Conservation (phyloP, 1,139 yeast species). For the Zhuliangozyma blackwelliae region DNA sequence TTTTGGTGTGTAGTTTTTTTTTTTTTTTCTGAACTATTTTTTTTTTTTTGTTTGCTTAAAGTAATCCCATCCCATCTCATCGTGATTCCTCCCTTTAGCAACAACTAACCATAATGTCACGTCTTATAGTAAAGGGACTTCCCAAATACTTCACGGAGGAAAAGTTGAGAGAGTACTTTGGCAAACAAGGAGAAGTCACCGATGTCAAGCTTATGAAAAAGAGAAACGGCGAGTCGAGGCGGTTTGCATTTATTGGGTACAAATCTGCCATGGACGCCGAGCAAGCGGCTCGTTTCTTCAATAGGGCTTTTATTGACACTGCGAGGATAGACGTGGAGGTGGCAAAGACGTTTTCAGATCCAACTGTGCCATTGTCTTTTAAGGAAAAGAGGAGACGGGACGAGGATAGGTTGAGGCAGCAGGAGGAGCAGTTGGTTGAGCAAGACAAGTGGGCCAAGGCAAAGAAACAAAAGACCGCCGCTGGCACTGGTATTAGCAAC, state of each 20-base stretch:
- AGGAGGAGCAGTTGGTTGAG: conserved; percentile 49
- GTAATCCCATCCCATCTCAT: not conserved
- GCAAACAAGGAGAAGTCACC: conserved; percentile 62
- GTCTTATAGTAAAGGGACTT: conserved; percentile 91
- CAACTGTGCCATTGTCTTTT: conserved; percentile 70
- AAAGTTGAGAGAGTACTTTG: conserved; percentile 65
- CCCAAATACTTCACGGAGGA: conserved; percentile 81
- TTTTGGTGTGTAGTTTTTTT: not conserved
- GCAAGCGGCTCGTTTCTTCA: conserved; percentile 70
- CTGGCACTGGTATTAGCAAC: conserved; percentile 14
- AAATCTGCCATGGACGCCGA: conserved; percentile 69
- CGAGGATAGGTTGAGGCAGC: conserved; percentile 46
- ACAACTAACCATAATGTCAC: conserved; percentile 52
- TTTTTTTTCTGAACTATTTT: not conserved
- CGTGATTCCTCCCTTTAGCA: not conserved
- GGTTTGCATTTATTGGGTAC: conserved; percentile 92
- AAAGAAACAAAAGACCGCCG: conserved; percentile 19
- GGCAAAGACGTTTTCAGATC: conserved; percentile 85
- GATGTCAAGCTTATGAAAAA: conserved; percentile 84
- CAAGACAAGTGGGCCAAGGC: conserved; percentile 34
- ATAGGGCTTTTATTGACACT: conserved; percentile 79
- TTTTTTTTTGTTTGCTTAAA: not conserved
- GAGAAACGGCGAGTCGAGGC: conserved; percentile 79
- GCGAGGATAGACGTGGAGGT: conserved; percentile 71
- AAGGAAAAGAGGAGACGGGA: conserved; percentile 59